Evolutionary conservation across 257 asterid species (phyloP), one percentile per base, ranked within the genome.

Genomic region (Linderniella brevidens): DNA sequence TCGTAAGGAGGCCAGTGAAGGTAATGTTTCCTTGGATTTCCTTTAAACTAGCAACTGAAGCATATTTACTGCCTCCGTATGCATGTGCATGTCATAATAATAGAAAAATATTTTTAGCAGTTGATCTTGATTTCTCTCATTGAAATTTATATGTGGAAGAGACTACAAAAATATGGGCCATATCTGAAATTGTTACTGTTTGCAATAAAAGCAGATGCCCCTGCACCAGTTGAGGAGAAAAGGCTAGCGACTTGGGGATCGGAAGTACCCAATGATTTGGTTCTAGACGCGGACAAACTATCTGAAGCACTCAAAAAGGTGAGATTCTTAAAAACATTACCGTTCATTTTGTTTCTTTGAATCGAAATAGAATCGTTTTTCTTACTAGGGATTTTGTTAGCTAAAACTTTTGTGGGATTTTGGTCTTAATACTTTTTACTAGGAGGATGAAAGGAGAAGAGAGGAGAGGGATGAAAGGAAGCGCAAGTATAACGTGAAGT

Each of bases 401-500:
- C 13, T 39, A 39, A 39, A 39, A 9, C 15, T 39, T 11, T 13
- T 10, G 1, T 13, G 1, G 1, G 1, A 11, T 11, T 11, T 39
- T 39, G 13, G 13, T 39, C 35, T 19, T 19, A 51, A 13, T 32
- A 55, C n/a, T n/a, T n/a, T 50, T 14, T 54, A 13, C 47, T 60
- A 88, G 95, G 96, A 85, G 88, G 92, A 88, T 17, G 80, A 62
- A 53, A 67, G 78, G 84, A 70, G 32, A 68, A 76, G 78, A 68
- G 96, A 74, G 53, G 94, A 72, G 61, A 73, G 64, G 55, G 96
- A 84, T 66, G 98, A 88, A 63, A 81, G 93, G 58, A 88, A 88
- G 45, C 77, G 94, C 58, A 84, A 81, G 58, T 88, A 76, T 57
- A 84, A 88, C 18, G 93, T 88, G 61, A 84, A 76, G 74, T 84